These are phyloP conservation scores for Metschnikowia borealis DNA, from an alignment of 805 yeast genomes.

Conservation along the genomic window DNA sequence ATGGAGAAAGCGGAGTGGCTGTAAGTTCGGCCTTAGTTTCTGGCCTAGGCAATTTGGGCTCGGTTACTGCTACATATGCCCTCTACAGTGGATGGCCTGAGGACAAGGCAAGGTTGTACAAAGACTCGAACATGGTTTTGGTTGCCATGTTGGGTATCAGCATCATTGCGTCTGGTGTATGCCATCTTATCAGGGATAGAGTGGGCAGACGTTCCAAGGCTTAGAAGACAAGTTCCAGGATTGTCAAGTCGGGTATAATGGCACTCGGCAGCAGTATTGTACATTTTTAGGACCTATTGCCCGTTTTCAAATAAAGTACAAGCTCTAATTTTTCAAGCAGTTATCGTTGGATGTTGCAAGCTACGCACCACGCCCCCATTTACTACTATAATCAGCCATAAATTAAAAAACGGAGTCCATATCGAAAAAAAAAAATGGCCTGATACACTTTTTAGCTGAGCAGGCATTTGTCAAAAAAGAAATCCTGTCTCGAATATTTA, in stretches of 20 bases:
- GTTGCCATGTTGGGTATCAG: slow-evolving; percentile 73
- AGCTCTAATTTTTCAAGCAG: not conserved
- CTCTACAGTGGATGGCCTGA: slow-evolving; percentile 85
- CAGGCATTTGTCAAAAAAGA: not conserved
- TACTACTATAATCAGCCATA: not conserved
- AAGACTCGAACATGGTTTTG: slow-evolving; percentile 79
- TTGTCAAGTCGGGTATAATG: not conserved
- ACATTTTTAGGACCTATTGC: no score
- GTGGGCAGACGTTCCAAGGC: slow-evolving; percentile 17
- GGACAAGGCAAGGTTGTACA: slow-evolving; percentile 57
- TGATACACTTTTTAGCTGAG: no score
- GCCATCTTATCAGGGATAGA: slow-evolving; percentile 29
- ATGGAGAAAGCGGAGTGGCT: slow-evolving; percentile 84
- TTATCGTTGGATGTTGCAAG: not conserved
- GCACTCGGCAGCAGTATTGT: not conserved
- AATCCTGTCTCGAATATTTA: not conserved
- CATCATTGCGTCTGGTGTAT: slow-evolving; percentile 44
- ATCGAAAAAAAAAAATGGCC: no score
- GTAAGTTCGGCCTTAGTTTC: slow-evolving; percentile 78
- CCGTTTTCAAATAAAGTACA: not conserved
- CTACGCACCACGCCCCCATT: not conserved
- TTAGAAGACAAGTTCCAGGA: not conserved
- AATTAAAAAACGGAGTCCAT: not conserved
- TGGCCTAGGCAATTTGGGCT: slow-evolving; percentile 84
- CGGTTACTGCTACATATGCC: slow-evolving; percentile 83